Evolutionary conservation across 345 rosid genomes (phyloP).

Genomic region (Populus deltoides): DNA sequence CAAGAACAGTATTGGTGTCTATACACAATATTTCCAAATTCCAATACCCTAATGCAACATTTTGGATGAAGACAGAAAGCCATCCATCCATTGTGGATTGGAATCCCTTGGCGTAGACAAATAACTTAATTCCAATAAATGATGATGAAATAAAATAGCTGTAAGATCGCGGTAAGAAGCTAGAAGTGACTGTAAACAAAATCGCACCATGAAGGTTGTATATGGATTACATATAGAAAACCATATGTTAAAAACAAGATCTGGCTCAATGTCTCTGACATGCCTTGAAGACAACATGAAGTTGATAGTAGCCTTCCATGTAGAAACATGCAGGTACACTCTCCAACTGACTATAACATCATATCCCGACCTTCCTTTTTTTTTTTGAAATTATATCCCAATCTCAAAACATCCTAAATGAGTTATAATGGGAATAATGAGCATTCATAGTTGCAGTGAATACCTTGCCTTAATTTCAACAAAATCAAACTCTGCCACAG

Average conservation of each 20-base stretch:
- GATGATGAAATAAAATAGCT: neutral
- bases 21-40: no score
- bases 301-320: neutral
- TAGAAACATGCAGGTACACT: no score
- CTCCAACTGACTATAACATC: neutral
- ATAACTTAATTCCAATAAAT: neutral
- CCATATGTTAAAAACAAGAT: neutral
- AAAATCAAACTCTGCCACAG: neutral
- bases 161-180: neutral
- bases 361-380: neutral
- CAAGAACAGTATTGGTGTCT: no score
- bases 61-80: neutral
- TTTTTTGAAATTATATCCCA: neutral
- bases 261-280: neutral
- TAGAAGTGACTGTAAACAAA: neutral
- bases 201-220: neutral
- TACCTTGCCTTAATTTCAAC: neutral
- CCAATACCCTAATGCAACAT: no score
- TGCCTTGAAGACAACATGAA: neutral
- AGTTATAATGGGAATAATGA: neutral
- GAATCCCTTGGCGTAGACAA: neutral
- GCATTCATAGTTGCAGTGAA: neutral
- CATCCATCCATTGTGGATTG: neutral
- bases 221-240: neutral
- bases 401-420: neutral